These are phyloP conservation scores for Limnanthes douglasii DNA, from an alignment of 345 rosid genomes.

Conservation along the genomic window DNA sequence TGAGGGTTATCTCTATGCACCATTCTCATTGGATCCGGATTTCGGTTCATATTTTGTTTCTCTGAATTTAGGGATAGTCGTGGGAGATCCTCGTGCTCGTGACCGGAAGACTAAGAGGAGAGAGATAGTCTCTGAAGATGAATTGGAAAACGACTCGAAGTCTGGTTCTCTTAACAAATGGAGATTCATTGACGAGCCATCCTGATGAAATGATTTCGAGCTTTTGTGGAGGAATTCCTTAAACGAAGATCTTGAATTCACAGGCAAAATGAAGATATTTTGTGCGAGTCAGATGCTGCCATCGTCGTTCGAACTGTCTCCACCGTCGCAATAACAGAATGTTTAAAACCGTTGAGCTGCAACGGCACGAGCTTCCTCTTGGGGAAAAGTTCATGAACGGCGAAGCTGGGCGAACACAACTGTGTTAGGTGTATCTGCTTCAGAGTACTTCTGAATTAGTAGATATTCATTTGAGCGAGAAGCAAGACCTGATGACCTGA, in stretches of 20 bases:
- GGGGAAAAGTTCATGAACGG: slow-evolving; percentile 84
- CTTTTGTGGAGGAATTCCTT: slow-evolving; percentile 54
- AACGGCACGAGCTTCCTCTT: slow-evolving; percentile 72
- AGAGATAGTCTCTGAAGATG: slow-evolving; percentile 75
- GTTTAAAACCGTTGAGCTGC: slow-evolving; percentile 19
- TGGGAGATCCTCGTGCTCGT: slow-evolving; percentile 74
- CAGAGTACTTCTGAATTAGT: too few relatives aligned
- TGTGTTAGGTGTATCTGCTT: too few relatives aligned
- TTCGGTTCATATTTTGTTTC: slow-evolving; percentile 21
- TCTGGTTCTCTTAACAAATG: slow-evolving; percentile 65
- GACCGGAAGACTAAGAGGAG: slow-evolving; percentile 76
- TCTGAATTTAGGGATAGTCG: slow-evolving; percentile 77
- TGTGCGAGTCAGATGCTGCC: slow-evolving; percentile 6
- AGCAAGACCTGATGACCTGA: too few relatives aligned
- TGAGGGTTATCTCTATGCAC: slow-evolving; percentile 19
- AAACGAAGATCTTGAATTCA: slow-evolving; percentile 16
- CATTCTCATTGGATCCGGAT: slow-evolving; percentile 43
- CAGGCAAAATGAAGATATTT: slow-evolving; percentile 6
- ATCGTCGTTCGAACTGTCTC: slow-evolving; percentile 15
- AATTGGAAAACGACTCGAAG: slow-evolving; percentile 44
- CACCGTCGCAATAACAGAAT: slow-evolving; percentile 8
- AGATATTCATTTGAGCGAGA: too few relatives aligned
- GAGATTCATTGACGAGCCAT: slow-evolving; percentile 30
- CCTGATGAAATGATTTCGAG: slow-evolving; percentile 29
- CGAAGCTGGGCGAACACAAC: too few relatives aligned